These are phyloP conservation scores for Scutellaria baicalensis DNA, from an alignment of 257 asterid genomes.

Conservation along the genomic window DNA sequence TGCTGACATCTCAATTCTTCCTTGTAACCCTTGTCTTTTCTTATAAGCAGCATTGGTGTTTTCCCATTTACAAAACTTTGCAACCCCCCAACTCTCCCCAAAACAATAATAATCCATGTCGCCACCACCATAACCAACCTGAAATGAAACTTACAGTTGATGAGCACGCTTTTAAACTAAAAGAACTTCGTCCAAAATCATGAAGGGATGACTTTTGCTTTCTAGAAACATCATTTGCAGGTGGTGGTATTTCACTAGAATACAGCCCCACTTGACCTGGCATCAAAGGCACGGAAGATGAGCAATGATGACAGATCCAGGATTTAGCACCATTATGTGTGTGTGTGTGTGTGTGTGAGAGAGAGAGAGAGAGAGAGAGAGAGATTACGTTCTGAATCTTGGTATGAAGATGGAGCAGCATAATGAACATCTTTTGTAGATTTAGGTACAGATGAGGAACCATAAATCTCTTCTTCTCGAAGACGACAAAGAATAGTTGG, in stretches of 20 bases:
- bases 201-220: slow-evolving; percentile 22
- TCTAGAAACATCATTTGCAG: slow-evolving; percentile 21
- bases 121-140: slow-evolving; percentile 1
- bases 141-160: slow-evolving; percentile 45
- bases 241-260: slow-evolving; percentile 31
- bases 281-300: slow-evolving; percentile 17
- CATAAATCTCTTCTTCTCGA: slow-evolving; percentile 60
- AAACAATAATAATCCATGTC: not conserved
- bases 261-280: slow-evolving; percentile 30
- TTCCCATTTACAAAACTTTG: not conserved
- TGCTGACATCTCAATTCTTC: not conserved
- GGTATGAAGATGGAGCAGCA: slow-evolving; percentile 24
- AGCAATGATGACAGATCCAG: slow-evolving; percentile 11
- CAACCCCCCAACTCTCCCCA: not conserved
- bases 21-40: slow-evolving; percentile 4
- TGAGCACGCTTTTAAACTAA: slow-evolving; percentile 49
- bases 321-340: slow-evolving; percentile 4
- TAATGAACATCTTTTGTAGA: slow-evolving; percentile 14
- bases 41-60: slow-evolving; percentile 1
- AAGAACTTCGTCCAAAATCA: slow-evolving; percentile 30
- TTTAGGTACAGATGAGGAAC: slow-evolving; percentile 28
- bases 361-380: not conserved
- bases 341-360: too few relatives aligned
- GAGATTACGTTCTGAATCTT: slow-evolving; percentile 20
- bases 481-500: slow-evolving; percentile 59